A percentile compares a stretch with the other conserved stretches of the same genome.
Conservation (phyloP, 306 rosid species). For the Senna siamea region DNA sequence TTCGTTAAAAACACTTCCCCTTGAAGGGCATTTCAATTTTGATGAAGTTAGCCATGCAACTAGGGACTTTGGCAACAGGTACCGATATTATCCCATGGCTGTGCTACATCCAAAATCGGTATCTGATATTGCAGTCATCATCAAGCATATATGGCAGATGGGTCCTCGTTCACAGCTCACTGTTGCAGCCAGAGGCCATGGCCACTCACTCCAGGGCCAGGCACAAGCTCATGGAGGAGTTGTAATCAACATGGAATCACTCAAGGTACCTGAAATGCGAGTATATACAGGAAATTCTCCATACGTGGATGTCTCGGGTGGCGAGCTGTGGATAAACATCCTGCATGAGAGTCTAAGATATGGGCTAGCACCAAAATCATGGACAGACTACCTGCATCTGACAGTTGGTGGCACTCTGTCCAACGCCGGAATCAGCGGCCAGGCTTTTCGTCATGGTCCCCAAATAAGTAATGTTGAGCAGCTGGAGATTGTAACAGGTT, state of each 20-base stretch:
- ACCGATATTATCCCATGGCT: slow-evolving; percentile 70
- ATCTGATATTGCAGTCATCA: slow-evolving; percentile 68
- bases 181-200: slow-evolving; percentile 76
- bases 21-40: slow-evolving; percentile 70
- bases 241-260: slow-evolving; percentile 73
- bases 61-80: slow-evolving; percentile 88
- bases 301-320: slow-evolving; percentile 76
- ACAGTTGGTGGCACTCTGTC: slow-evolving; percentile 89
- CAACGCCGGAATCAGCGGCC: slow-evolving; percentile 95
- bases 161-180: slow-evolving; percentile 68
- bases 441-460: slow-evolving; percentile 75
- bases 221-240: slow-evolving; percentile 64
- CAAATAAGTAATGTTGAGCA: slow-evolving; percentile 75
- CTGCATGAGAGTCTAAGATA: slow-evolving; percentile 50
- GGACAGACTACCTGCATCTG: slow-evolving; percentile 80
- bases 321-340: slow-evolving; percentile 85
- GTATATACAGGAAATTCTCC: slow-evolving; percentile 37
- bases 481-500: slow-evolving; percentile 81
- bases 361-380: slow-evolving; percentile 70
- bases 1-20: slow-evolving; percentile 61
- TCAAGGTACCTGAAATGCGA: slow-evolving; percentile 36
- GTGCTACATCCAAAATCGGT: slow-evolving; percentile 78
- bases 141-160: slow-evolving; percentile 76
- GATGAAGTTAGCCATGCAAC: slow-evolving; percentile 67
- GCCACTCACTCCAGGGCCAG: slow-evolving; percentile 83